Evolutionary conservation across 495 filamentous ascomycete genomes (phyloP), one percentile per base, ranked within the genome.

Genomic region (Penicillium antarcticum): DNA sequence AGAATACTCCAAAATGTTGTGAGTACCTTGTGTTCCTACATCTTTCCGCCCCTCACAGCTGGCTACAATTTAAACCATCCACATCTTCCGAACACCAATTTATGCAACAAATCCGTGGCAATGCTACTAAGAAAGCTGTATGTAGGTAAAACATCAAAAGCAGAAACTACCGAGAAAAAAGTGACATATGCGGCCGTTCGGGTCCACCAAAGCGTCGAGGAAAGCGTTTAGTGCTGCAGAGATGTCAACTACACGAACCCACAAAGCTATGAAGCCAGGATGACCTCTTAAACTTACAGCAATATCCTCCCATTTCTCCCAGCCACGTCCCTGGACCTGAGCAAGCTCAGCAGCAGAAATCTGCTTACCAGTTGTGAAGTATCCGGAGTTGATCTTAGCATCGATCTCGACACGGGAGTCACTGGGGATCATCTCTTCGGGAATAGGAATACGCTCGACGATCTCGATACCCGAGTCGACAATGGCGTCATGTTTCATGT

Each of bases 401-500:
- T 98, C 94, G 62, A 98, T 98, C 71, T 98, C 94, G 12, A 98
- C 94, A 45, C 94, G 81, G 44, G 89, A 95, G 72, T 98, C 94
- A 57, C 85, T 89, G 33, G 94, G 94, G 57, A 98, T 97, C 83
- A 92, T 86, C 24, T 88, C 85, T 45, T 97, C 92, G 17, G 94
- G 94, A 42, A 98, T 91, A 34, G 94, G 92, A 36, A 98, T 83
- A 46, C 94, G 85, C 71, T 97, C 92, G 58, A 86, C 76, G 62
- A 98, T 97, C 45, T 90, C 86, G 60, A 98, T 98, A 34, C 94
- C 94, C 70, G 95, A 91, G 21, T 89, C 81, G 41, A 98, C 92
- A 64, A 98, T 97, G 45, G 94, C 94, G 75, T 98, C 94, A 69
- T 98, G 84, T 73, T 98, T 98, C 94, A 98, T 97, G 73, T 97